Evolutionary conservation across 2,329 filamentous ascomycete genomes (phyloP).

Genomic region (Neoascochyta sp.): DNA sequence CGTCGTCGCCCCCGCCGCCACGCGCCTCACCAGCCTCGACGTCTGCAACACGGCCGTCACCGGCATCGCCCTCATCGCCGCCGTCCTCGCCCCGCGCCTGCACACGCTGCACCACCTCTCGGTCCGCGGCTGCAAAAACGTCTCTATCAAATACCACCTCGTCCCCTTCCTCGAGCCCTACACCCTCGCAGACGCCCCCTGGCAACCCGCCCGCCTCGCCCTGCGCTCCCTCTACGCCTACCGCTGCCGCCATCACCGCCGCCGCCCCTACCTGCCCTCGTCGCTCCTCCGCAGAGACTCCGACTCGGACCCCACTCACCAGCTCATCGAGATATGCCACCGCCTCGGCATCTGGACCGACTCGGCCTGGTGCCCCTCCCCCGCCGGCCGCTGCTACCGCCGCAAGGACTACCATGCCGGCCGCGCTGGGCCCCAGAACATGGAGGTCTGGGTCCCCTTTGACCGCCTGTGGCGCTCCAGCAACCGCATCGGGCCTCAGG

Average conservation of each 20-base stretch:
- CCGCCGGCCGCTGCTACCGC: slow-evolving; percentile 54
- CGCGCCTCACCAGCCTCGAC: slow-evolving; percentile 54
- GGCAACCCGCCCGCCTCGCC: slow-evolving; percentile 47
- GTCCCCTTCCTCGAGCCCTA: slow-evolving; percentile 53
- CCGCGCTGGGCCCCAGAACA: slow-evolving; percentile 52
- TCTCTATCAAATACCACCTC: slow-evolving; percentile 62
- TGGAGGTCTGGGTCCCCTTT: slow-evolving; percentile 61
- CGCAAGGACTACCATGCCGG: slow-evolving; percentile 56
- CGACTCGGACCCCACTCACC: slow-evolving; percentile 59
- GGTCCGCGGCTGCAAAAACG: slow-evolving; percentile 61
- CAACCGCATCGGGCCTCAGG: slow-evolving; percentile 53
- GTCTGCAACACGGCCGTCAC: slow-evolving; percentile 60
- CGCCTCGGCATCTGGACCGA: slow-evolving; percentile 59
- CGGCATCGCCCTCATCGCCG: slow-evolving; percentile 54
- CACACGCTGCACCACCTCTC: slow-evolving; percentile 57
- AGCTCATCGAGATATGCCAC: slow-evolving; percentile 57
- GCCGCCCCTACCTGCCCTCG: slow-evolving; percentile 56
- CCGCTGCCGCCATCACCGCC: slow-evolving; percentile 59
- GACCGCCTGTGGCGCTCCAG: slow-evolving; percentile 58
- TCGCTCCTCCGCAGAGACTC: slow-evolving; percentile 55
- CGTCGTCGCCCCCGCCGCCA: slow-evolving; percentile 55
- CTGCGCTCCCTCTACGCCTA: slow-evolving; percentile 60
- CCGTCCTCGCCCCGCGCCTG: slow-evolving; percentile 52
- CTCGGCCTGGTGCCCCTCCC: slow-evolving; percentile 59
- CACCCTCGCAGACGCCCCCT: slow-evolving; percentile 41